These are phyloP conservation scores for Bipolaris gigantea DNA, from an alignment of 2,329 filamentous ascomycete genomes.

Conservation along the genomic window DNA sequence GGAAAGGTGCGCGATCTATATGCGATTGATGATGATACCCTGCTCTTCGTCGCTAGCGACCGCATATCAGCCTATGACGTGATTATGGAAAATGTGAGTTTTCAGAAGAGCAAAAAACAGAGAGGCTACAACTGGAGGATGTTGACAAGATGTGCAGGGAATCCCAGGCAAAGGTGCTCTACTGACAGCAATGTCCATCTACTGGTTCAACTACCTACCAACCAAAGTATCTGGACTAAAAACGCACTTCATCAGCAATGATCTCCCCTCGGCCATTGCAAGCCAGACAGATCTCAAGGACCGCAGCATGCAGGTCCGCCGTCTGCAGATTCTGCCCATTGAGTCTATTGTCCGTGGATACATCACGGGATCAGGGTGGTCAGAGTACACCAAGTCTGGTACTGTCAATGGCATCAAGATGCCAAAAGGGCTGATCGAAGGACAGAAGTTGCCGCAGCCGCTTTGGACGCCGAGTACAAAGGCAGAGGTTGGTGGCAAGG, in stretches of 20 bases:
- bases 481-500: slow-evolving; percentile 74
- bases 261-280: slow-evolving; percentile 55
- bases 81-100: slow-evolving; percentile 72
- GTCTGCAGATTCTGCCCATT: slow-evolving; percentile 73
- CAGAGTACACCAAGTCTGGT: slow-evolving; percentile 71
- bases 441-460: slow-evolving; percentile 67
- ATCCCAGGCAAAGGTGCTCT: slow-evolving; percentile 69
- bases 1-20: slow-evolving; percentile 85
- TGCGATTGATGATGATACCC: slow-evolving; percentile 66
- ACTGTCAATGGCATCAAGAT: slow-evolving; percentile 79
- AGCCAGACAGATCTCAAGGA: slow-evolving; percentile 50
- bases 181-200: slow-evolving; percentile 65
- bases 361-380: slow-evolving; percentile 83
- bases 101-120: neutral
- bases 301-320: slow-evolving; percentile 77
- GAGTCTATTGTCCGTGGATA: slow-evolving; percentile 89
- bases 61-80: slow-evolving; percentile 96
- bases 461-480: slow-evolving; percentile 85
- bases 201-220: slow-evolving; percentile 68
- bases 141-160: slow-evolving; percentile 52
- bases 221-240: slow-evolving; percentile 59
- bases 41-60: slow-evolving; percentile 85
- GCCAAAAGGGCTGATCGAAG: slow-evolving; percentile 69
- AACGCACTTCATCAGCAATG: slow-evolving; percentile 65
- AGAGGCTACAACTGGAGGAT: neutral